phyloP scores from a whole-genome alignment of 2,329 filamentous ascomycete species.

The Davidsoniella neocaledoniae region DNA sequence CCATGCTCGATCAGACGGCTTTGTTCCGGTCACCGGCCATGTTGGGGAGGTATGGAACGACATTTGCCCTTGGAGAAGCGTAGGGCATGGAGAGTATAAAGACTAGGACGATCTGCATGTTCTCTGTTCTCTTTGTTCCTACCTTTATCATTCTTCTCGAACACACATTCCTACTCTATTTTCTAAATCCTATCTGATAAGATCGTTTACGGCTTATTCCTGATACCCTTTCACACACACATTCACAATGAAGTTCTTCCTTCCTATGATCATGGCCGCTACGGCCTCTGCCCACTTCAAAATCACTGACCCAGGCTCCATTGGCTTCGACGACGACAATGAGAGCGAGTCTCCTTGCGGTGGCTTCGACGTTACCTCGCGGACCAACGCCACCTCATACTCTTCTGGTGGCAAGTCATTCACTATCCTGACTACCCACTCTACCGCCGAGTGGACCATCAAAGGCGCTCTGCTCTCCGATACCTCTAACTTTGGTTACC shows the following conservation, averaged over 20 bases:
- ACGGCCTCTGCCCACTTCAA: conserved; percentile 11
- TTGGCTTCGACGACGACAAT: conserved; percentile 11
- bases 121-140: background rate
- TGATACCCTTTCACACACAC: background rate
- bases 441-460: conserved; percentile 9
- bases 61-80: too few species aligned
- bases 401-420: conserved; percentile 10
- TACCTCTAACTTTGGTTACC: conserved; percentile 10
- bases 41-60: too few species aligned
- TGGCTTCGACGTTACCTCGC: conserved; percentile 10
- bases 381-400: conserved; percentile 9
- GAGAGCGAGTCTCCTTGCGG: conserved; percentile 11
- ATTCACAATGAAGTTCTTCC: conserved; percentile 10
- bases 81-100: too few species aligned
- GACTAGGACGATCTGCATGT: too few species aligned
- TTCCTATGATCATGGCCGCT: conserved; percentile 9
- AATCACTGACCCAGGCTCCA: conserved; percentile 10
- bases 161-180: too few species aligned
- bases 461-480: conserved; percentile 10
- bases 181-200: too few species aligned
- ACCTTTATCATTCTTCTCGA: background rate
- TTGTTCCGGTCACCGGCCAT: too few species aligned
- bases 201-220: background rate
- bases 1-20: too few species aligned
- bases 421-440: conserved; percentile 9